Percentiles rank a stretch among this genome's conserved stretches.
These are phyloP conservation scores for Medicago ruthenica DNA, from an alignment of 306 rosid genomes.

Conservation along the genomic window DNA sequence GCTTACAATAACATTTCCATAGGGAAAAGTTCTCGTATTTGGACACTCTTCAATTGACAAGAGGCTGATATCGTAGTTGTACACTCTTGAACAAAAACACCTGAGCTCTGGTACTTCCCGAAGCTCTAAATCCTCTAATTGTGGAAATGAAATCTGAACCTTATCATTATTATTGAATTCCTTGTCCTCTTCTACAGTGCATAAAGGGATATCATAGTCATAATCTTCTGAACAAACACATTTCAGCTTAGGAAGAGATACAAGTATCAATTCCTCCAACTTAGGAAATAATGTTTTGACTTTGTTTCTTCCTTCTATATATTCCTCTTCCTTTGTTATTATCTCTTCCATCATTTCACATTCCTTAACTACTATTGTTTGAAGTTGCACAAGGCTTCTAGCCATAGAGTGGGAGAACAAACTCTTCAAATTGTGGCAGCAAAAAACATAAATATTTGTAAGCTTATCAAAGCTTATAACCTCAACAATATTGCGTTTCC, in stretches of 20 bases:
- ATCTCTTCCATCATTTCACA: constrained; percentile 15
- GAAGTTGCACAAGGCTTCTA: constrained; percentile 20
- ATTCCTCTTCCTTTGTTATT: not conserved
- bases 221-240: constrained; percentile 23
- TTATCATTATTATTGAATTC: not conserved
- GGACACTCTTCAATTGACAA: not conserved
- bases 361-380: fast-evolving
- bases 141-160: constrained; percentile 17
- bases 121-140: not conserved
- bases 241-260: not conserved
- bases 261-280: fast-evolving
- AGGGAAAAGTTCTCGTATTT: not conserved
- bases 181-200: not conserved
- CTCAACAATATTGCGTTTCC: not conserved
- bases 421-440: not conserved
- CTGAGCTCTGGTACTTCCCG: not conserved
- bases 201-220: constrained; percentile 23
- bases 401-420: constrained; percentile 9
- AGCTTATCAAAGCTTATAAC: constrained; percentile 3
- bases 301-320: not conserved
- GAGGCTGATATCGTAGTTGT: constrained; percentile 10
- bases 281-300: constrained; percentile 17
- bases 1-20: not conserved
- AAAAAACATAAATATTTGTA: not conserved
- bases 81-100: constrained; percentile 18